phyloP scores from a whole-genome alignment of 2,329 filamentous ascomycete species.

The Thielaviopsis punctulata region DNA sequence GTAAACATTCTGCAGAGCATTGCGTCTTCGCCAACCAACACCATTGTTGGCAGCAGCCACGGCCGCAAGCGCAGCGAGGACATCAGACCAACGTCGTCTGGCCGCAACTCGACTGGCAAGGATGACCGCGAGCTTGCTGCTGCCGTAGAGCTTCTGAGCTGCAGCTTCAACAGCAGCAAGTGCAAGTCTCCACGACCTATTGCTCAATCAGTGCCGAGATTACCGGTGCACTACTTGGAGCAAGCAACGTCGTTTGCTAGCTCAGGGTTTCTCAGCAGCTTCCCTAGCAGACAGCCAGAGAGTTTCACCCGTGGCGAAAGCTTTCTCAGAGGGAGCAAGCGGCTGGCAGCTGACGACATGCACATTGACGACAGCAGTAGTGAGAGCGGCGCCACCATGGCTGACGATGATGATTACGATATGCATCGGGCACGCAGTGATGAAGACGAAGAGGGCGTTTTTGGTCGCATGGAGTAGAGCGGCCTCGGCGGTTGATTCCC shows the following conservation, averaged over 20 bases:
- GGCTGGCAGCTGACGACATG: conserved; percentile 33
- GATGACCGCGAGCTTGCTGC: conserved; percentile 80
- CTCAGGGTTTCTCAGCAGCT: conserved; percentile 46
- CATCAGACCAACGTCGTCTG: conserved; percentile 61
- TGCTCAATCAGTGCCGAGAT: conserved; percentile 66
- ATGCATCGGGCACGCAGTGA: conserved; percentile 50
- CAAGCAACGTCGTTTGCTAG: conserved; percentile 38
- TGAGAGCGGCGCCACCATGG: conserved; percentile 37
- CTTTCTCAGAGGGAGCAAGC: conserved; percentile 19
- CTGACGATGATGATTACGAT: conserved; percentile 50
- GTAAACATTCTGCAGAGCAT: conserved; percentile 32
- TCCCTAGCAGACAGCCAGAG: conserved; percentile 41
- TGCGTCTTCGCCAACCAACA: conserved; percentile 21
- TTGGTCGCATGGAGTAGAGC: conserved; percentile 87
- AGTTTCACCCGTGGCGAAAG: conserved; percentile 45
- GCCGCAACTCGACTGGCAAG: conserved; percentile 55
- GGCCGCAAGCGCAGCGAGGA: conserved; percentile 62
- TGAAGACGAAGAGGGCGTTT: conserved; percentile 89
- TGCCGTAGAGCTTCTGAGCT: conserved; percentile 76
- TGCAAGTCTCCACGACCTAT: conserved; percentile 33
- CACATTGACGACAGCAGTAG: conserved; percentile 51
- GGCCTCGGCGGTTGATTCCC: neutral
- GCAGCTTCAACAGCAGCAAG: conserved; percentile 71
- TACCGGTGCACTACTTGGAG: conserved; percentile 65
- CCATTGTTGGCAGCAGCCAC: conserved; percentile 28